Base-by-base conservation (phyloP, 75 land plant genomes). In the Picea glauca region DNA sequence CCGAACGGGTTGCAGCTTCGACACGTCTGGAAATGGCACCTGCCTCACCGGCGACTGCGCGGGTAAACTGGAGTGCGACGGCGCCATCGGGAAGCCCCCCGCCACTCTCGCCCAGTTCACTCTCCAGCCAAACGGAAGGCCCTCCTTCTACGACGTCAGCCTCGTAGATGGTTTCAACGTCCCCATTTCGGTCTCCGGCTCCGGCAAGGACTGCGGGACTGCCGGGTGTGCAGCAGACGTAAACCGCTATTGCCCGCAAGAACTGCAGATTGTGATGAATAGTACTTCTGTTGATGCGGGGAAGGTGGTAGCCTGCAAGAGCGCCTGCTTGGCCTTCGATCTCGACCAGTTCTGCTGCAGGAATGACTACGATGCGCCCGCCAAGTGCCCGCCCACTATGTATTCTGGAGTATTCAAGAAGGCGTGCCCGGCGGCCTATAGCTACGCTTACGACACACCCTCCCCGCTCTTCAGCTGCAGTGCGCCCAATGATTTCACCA, bases 81-180 rank as follows among this genome's bases (percentile, higher is more conserved):
- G 87, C 15, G 54, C 83, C 3, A 87, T 83, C 57, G 88, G 84
- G 70, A 46, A 38, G 2, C 80, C 88, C 4, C 88, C 88, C 13
- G 88, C 86, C 50, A 76, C 87, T 0, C 60, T 87, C 67, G 83
- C 76, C 12, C 88, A 87, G 82, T 81, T 87, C 57, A 85, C 79
- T 1, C 62, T 87, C 58, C 31, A 81, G 43, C 26, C 78, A 20
- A 58, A 81, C 23, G 83, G 63, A 3, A 18, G 32, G 20, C 79
- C 64, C 11, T 74, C 76, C 30, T 87, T 77, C 79, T 87, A 87
- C 35, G 88, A 87, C 58, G 88, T 87, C 17, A 80, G 83, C 70
- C 79, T 87, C 8, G 88, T 87, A 0, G 88, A 87, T 14, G 88
- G 88, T n/a, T 87, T 66, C 80, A 87, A 87, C 62, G n/a, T 85